Evolutionary conservation across 805 yeast genomes (phyloP), one percentile per base, ranked within the genome.

Genomic region (Brettanomyces custersianus): DNA sequence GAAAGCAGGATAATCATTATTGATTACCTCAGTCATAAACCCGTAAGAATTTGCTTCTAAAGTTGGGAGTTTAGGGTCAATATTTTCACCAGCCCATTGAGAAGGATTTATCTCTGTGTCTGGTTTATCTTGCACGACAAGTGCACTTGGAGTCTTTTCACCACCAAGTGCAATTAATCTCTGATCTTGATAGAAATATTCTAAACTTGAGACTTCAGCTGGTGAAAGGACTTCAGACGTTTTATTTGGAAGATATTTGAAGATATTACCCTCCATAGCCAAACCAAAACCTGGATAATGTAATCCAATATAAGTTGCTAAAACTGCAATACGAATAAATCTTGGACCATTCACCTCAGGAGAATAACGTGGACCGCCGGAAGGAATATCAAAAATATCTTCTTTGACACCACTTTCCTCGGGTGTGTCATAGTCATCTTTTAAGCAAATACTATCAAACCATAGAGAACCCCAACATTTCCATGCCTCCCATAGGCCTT

Each of bases 381-480:
- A 64, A 5, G 90, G 87, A 31, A 71, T 55, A 55, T 81, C 88
- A 50, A 78, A 72, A 38, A 76, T 62, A 43, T 70, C 67, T 39
- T 69, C 72, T 31, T 56, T 54, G n/a, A 79, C 70, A 8, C 87
- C 86, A 4, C 79, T 72, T 17, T 67, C 66, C 32, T 58, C 64
- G 24, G 64, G 58, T 32, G 63, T 69, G 28, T 58, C 58, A 43
- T 68, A 71, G 44, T 76, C 82, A 4, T 60, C 63, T 48, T 80
- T 81, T 30, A 65, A 52, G 12, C 62, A 49, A 27, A 82, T 62
- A 19, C 62, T 60, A 54, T 82, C 88, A 57, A 73, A 83, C 90
- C 92, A 82, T 29, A 83, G 52, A 0, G 86, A 72, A 2, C 94
- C 94, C 86, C 90, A 81, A 48, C 87, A 77, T 51, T 77, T 78